A percentile compares a stretch with the other conserved stretches of the same genome.
Evolutionary conservation across 805 yeast genomes (phyloP).

Genomic region (Pichia kluyveri): DNA sequence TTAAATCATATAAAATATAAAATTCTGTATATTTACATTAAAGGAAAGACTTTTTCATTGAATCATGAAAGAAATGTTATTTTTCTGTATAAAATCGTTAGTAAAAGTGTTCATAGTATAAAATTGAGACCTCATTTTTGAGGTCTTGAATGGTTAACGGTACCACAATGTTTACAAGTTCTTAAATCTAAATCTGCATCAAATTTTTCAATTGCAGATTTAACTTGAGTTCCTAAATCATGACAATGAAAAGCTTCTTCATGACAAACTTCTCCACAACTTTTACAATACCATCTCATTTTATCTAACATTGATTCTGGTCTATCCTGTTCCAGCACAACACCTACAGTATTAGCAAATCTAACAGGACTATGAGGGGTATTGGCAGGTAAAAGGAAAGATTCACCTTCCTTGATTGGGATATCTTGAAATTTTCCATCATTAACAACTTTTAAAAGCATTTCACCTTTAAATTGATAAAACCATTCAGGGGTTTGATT

Average conservation of each 20-base stretch:
- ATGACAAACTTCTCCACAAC: constrained; percentile 56
- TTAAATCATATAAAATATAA: no score
- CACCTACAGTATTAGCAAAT: constrained; percentile 76
- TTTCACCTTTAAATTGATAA: constrained; percentile 76
- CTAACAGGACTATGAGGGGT: constrained; percentile 88
- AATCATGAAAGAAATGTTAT: no score
- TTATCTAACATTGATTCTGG: constrained; percentile 63
- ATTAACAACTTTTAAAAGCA: constrained; percentile 78
- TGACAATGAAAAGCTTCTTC: constrained; percentile 64
- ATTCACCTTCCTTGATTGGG: constrained; percentile 73
- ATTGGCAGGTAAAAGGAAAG: constrained; percentile 78
- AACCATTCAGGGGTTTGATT: constrained; percentile 95
- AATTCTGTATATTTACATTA: no score
- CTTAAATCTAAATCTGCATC: constrained; percentile 54
- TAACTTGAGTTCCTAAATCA: constrained; percentile 87
- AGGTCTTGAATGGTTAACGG: constrained; percentile 60
- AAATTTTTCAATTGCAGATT: constrained; percentile 66
- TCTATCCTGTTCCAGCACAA: constrained; percentile 88
- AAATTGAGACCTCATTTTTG: constrained; percentile 16
- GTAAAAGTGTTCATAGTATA: no score
- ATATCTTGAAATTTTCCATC: constrained; percentile 70
- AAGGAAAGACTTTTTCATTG: no score
- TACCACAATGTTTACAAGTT: constrained; percentile 70
- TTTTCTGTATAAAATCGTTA: no score
- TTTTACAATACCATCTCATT: constrained; percentile 80